Base-by-base conservation (phyloP, 805 yeast genomes). In the Candida ascalaphidarum region DNA sequence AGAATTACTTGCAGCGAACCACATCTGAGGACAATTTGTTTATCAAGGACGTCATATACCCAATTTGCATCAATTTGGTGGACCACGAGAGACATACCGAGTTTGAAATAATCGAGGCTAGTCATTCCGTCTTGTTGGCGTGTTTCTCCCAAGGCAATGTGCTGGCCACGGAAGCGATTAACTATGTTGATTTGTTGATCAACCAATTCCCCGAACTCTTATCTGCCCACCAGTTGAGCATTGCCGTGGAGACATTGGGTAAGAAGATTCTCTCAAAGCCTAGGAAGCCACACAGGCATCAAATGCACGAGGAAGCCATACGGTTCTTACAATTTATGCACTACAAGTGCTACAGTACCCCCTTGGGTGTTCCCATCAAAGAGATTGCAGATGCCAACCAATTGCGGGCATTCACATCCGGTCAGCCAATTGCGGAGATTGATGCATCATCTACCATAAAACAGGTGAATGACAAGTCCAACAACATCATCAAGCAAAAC, bases 231-330 rank as follows among this genome's bases (percentile, higher is more conserved):
- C 89, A 80, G 43, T 52, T 77, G 13, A 59, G 61, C 14, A 59
- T 76, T 13, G 84, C 82, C 0, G 52, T 74, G 12, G 75, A 67
- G 38, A 65, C 76, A 1, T 50, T 77, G 17, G 72, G 81, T 0
- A 61, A 65, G 34, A 52, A 50, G 27, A 36, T 57, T 13, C 36
- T 62, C 28, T 44, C 58, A 0, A 8, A 6, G 18, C 18, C 18
- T 6, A n/a, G n/a, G n/a, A n/a, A n/a, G n/a, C n/a, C n/a, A n/a
- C n/a, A n/a, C n/a, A n/a, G n/a, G n/a, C n/a, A n/a, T n/a, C n/a
- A n/a, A n/a, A n/a, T n/a, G n/a, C n/a, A n/a, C n/a, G n/a, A n/a
- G n/a, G 26, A 24, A 2, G 22, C 23, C 8, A 23, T 25, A 5
- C 17, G 14, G 8, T 27, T 35, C 31, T 41, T 74, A 10, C 58